phyloP scores from a whole-genome alignment of 257 asterid species.

The Ehretia macrophylla region DNA sequence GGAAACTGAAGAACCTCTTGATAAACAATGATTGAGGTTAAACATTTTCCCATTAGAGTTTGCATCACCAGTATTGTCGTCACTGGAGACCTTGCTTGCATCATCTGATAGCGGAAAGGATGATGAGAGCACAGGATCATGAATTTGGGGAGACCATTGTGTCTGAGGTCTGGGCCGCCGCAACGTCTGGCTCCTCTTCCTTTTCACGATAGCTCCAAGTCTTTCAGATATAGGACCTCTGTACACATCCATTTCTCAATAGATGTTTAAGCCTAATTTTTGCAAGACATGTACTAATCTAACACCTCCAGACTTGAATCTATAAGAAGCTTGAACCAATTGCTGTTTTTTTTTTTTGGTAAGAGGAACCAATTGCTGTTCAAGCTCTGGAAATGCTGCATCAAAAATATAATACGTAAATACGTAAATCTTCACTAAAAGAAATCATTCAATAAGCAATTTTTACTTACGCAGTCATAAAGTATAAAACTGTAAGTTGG shows the following conservation, averaged over 20 bases:
- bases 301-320: no score
- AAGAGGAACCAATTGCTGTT: no score
- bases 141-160: slow-evolving; percentile 31
- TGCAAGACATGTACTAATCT: no score
- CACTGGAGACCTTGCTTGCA: slow-evolving; percentile 58
- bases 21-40: slow-evolving; percentile 71
- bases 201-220: slow-evolving; percentile 40
- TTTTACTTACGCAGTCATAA: no score
- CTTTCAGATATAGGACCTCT: slow-evolving; percentile 47
- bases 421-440: no score
- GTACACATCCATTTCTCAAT: slow-evolving; percentile 54
- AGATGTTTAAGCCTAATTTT: slow-evolving; percentile 1
- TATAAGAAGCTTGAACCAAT: background rate
- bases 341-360: no score
- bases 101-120: slow-evolving; percentile 62
- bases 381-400: no score
- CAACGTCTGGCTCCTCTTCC: slow-evolving; percentile 68
- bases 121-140: slow-evolving; percentile 48
- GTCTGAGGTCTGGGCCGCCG: slow-evolving; percentile 75
- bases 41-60: slow-evolving; percentile 63
- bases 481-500: no score
- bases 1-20: slow-evolving; percentile 53
- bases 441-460: no score
- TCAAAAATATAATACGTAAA: no score
- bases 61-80: slow-evolving; percentile 56